Evolutionary conservation across 768 basidiomycete genomes (phyloP).

Genomic region (Termitomyces sp.): DNA sequence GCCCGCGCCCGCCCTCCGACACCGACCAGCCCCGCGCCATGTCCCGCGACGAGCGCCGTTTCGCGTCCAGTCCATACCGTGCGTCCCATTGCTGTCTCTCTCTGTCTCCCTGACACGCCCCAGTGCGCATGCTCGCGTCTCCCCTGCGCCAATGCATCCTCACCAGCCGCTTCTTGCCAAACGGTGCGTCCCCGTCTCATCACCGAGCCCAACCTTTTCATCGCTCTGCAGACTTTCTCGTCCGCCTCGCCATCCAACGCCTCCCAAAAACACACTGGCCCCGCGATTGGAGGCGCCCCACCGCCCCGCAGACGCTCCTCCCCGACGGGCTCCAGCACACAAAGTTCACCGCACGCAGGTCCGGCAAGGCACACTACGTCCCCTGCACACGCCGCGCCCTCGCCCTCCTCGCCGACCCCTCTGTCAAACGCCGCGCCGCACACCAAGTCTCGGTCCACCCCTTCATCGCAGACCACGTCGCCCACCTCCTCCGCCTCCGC

Average conservation of each 20-base stretch:
- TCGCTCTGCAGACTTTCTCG: constrained; percentile 49
- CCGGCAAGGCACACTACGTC: constrained; percentile 47
- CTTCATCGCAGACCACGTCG: constrained; percentile 49
- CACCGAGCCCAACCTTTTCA: neutral
- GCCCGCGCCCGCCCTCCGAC: neutral
- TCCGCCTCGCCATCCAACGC: constrained; percentile 53
- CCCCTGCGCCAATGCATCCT: constrained; percentile 54
- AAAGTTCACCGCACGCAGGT: constrained; percentile 44
- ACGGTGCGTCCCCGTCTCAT: constrained; percentile 33
- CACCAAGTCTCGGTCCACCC: constrained; percentile 31
- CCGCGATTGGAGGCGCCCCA: constrained; percentile 5
- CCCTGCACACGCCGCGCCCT: constrained; percentile 55
- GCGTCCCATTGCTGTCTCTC: constrained; percentile 19
- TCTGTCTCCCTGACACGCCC: constrained; percentile 4
- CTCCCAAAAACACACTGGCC: constrained; percentile 22
- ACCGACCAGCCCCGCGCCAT: constrained; percentile 41
- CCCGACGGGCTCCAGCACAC: constrained; percentile 66
- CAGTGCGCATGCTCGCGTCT: constrained; percentile 70
- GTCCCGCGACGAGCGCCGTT: constrained; percentile 55
- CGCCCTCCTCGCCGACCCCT: constrained; percentile 28
- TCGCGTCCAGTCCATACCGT: constrained; percentile 80
- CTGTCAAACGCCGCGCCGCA: constrained; percentile 27
- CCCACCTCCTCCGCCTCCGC: constrained; percentile 64
- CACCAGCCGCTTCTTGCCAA: constrained; percentile 49
- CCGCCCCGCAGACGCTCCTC: constrained; percentile 20